Base-by-base conservation (phyloP, 1,284 basidiomycete genomes). In the Apiotrichum siamense region DNA sequence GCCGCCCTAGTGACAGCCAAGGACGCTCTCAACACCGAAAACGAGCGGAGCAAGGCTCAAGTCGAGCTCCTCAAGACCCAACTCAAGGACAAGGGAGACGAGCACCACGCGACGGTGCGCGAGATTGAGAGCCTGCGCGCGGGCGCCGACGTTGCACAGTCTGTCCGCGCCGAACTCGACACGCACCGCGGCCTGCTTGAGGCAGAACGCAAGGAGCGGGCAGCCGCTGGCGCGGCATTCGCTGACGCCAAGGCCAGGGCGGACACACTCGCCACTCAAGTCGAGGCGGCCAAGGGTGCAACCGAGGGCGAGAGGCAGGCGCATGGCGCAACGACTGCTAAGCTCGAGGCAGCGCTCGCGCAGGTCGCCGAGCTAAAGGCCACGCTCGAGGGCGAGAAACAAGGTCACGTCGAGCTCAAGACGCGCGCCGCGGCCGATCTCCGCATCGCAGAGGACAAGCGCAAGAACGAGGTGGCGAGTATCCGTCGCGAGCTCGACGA, bases 121-220 rank as follows among this genome's bases (percentile, higher is more conserved):
- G 52, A 60, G 25, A 23, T 65, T n/a, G 44, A 57, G 5, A 47
- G 50, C 1, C 51, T 56, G 17, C 56, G 60, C 4, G 55, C 52
- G 3, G 55, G 57, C 0, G 59, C 61, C 17, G 56, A 57, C 20
- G 44, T 54, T 2, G 31, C 59, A 3, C 49, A 53, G 40, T 54
- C 52, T 0, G 29, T 57, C n/a, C 46, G 35, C 10, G 33, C 46
- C 21, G 55, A 54, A 27, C 49, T 57, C 20, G 51, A 53, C 4
- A 37, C 27, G 20, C 41, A 46, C 18, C 48, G 49, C 33, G 15
- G 18, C 15, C 33, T 37, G 4, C 42, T 57, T 23, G 49, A 45
- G 18, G 46, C 18, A 21, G 27, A 29, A 37, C 41, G 38, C 43
- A 52, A 40, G 21, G 45, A 50, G 41, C 44, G 36, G 10, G 38